Evolutionary conservation across 2,329 filamentous ascomycete genomes (phyloP).

Genomic region (Colletotrichum orbiculare): DNA sequence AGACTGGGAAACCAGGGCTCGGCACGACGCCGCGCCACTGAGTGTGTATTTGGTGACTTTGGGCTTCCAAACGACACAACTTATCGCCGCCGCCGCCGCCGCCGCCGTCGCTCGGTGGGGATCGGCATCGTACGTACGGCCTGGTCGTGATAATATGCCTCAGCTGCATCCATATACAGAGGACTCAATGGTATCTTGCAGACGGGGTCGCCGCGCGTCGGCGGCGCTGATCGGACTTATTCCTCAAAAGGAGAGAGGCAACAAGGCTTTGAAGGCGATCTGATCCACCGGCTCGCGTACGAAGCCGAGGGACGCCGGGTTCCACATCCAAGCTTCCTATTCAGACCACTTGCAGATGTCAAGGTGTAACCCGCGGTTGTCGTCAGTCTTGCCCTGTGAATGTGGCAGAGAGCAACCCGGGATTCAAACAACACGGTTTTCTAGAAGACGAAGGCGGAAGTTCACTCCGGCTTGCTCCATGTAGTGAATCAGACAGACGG

Average conservation of each 20-base stretch:
- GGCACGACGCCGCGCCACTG: neutral
- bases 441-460: slow-evolving; percentile 8
- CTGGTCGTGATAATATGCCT: slow-evolving; percentile 20
- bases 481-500: neutral
- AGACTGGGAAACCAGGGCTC: neutral
- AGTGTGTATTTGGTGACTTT: slow-evolving; percentile 6
- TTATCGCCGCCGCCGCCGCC: neutral
- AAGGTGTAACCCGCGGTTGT: neutral
- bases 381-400: neutral
- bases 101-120: neutral
- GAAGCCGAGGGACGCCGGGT: slow-evolving; percentile 22
- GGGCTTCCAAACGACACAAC: slow-evolving; percentile 4
- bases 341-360: slow-evolving; percentile 16
- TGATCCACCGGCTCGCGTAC: slow-evolving; percentile 24
- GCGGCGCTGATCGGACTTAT: slow-evolving; percentile 22
- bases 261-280: slow-evolving; percentile 6
- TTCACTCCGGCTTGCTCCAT: slow-evolving; percentile 3
- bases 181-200: slow-evolving; percentile 5
- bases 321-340: slow-evolving; percentile 4
- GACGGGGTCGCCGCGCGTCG: slow-evolving; percentile 24
- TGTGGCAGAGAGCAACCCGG: too few species aligned
- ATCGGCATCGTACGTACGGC: neutral
- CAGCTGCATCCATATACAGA: neutral
- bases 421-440: neutral
- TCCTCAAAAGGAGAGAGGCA: slow-evolving; percentile 30